phyloP scores from a whole-genome alignment of 2,329 filamentous ascomycete genomes.

The Pseudogymnoascus sp. region DNA sequence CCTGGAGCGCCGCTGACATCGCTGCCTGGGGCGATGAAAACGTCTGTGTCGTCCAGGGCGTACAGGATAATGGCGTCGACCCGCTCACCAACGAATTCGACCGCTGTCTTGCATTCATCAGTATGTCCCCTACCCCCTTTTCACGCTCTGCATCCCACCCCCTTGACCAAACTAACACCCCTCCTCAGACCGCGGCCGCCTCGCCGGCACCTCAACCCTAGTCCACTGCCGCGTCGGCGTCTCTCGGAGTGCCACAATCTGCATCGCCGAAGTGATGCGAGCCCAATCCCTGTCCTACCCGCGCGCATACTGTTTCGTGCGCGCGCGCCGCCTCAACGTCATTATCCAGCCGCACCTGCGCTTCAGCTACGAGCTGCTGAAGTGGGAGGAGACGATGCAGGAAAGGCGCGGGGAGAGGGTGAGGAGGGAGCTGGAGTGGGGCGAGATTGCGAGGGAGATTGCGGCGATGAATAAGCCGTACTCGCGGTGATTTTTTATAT shows the following conservation, averaged over 20 bases:
- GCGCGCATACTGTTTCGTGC: conserved; percentile 90
- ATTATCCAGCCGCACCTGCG: conserved; percentile 96
- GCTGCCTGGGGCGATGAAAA: conserved; percentile 71
- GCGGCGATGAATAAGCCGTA: conserved; percentile 95
- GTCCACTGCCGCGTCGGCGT: conserved; percentile 97
- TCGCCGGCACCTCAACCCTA: conserved; percentile 72
- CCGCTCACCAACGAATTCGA: conserved; percentile 79
- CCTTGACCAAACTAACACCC: conserved; percentile 15
- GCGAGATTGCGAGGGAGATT: conserved; percentile 79
- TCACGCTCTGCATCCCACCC: not conserved
- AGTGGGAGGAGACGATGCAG: conserved; percentile 82
- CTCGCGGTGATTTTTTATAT: not conserved
- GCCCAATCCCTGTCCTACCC: conserved; percentile 74
- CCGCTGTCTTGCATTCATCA: conserved; percentile 82
- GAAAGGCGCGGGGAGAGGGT: conserved; percentile 42
- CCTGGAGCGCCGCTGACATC: conserved; percentile 66
- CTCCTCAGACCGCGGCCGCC: conserved; percentile 65
- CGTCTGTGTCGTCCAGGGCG: conserved; percentile 70
- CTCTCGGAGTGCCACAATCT: conserved; percentile 91
- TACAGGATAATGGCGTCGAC: conserved; percentile 97
- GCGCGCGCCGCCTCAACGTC: conserved; percentile 85
- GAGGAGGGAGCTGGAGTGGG: conserved; percentile 84
- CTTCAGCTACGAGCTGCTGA: conserved; percentile 90
- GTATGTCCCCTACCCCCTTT: conserved; percentile 45
- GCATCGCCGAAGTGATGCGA: conserved; percentile 97